Conservation (phyloP, 371 early-diverging fungal genomes). For the Lichtheimia ramosa region DNA sequence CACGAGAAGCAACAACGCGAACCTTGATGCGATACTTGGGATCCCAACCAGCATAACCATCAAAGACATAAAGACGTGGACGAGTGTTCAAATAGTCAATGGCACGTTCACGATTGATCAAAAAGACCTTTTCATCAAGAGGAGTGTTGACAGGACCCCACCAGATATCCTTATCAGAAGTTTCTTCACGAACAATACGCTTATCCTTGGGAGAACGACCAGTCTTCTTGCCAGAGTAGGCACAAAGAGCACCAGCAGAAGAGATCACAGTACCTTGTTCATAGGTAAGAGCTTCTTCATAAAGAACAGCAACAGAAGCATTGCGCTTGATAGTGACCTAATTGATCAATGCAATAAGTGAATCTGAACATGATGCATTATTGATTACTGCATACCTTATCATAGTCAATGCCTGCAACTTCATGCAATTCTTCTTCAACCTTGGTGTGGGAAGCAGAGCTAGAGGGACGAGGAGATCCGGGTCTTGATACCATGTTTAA, state of each 20-base stretch:
- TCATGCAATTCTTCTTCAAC: conserved; percentile 50
- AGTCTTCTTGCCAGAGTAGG: conserved; percentile 89
- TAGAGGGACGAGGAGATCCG: conserved; percentile 38
- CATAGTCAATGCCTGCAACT: conserved; percentile 53
- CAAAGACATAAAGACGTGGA: conserved; percentile 91
- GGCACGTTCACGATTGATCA: conserved; percentile 94
- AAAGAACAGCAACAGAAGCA: conserved; percentile 80
- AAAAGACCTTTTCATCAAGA: conserved; percentile 85
- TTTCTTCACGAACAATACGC: conserved; percentile 92
- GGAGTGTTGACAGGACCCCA: conserved; percentile 97
- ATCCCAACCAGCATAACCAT: conserved; percentile 95
- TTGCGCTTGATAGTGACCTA: conserved; percentile 66
- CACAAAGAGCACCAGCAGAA: conserved; percentile 88
- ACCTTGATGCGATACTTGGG: conserved; percentile 95
- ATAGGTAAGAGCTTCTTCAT: conserved; percentile 91
- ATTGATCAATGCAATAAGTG: neutral
- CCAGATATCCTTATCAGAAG: conserved; percentile 87
- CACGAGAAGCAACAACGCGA: conserved; percentile 92
- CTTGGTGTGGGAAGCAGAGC: conserved; percentile 42
- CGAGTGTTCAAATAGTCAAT: conserved; percentile 97
- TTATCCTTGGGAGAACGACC: conserved; percentile 92
- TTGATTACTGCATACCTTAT: conserved; percentile 26
- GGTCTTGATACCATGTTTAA: conserved; percentile 19
- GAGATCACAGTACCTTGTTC: conserved; percentile 90
- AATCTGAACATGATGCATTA: neutral